phyloP scores from a whole-genome alignment of 2,329 filamentous ascomycete genomes.

The Pseudocercospora fijiensis region DNA sequence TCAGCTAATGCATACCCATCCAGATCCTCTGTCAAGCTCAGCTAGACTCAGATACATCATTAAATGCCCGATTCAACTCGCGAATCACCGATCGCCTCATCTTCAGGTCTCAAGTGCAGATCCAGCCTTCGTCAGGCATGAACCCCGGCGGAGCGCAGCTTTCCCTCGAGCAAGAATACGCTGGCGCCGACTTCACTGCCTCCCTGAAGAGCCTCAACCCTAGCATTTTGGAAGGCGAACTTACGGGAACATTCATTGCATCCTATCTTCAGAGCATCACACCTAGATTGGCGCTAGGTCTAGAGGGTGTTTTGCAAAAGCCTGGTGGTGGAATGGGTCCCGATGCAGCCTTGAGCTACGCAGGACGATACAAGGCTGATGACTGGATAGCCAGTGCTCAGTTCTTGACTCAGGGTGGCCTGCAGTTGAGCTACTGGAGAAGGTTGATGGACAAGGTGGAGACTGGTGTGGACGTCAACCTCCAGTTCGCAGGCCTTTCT shows the following conservation, averaged over 20 bases:
- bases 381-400: conserved; percentile 95
- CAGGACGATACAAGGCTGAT: conserved; percentile 81
- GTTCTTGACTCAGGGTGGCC: conserved; percentile 79
- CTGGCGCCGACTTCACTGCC: conserved; percentile 86
- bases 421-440: conserved; percentile 93
- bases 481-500: conserved; percentile 69
- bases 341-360: conserved; percentile 89
- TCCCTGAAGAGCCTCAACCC: conserved; percentile 94
- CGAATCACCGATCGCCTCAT: conserved; percentile 78
- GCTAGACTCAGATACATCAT: conserved; percentile 85
- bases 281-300: conserved; percentile 77
- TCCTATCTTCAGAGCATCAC: conserved; percentile 95
- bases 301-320: conserved; percentile 94
- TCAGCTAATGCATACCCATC: conserved; percentile 19
- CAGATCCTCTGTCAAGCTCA: conserved; percentile 95
- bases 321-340: conserved; percentile 78
- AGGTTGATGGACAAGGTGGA: conserved; percentile 91
- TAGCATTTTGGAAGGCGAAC: conserved; percentile 83
- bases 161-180: conserved; percentile 94
- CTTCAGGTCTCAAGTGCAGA: conserved; percentile 83
- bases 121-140: conserved; percentile 57
- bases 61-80: conserved; percentile 89
- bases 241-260: conserved; percentile 93
- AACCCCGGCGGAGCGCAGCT: conserved; percentile 79
- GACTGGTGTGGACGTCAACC: conserved; percentile 90